Conservation (phyloP, 352 stramenopile species). For the Globisporangium canariense region DNA sequence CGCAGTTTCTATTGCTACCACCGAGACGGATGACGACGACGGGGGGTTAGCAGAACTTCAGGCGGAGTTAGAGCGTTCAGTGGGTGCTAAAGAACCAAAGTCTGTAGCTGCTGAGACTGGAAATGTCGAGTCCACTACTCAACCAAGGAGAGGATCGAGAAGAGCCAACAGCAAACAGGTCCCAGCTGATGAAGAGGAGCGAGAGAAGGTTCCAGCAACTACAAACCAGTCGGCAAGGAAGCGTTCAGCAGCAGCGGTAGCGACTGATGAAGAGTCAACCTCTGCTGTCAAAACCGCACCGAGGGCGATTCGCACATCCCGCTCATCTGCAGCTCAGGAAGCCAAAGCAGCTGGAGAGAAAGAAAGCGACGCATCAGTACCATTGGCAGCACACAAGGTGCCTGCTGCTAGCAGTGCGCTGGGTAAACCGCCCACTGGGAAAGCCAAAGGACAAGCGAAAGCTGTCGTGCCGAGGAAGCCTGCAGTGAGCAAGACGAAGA, state of each 20-base stretch:
- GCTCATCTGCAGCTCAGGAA: not conserved
- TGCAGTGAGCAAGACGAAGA: not conserved
- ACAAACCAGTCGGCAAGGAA: not conserved
- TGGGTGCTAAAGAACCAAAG: not conserved
- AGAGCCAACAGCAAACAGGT: not conserved
- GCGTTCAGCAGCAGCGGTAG: not conserved
- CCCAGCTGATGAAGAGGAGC: not conserved
- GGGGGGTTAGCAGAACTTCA: slow-evolving; percentile 29
- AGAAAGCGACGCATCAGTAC: too few relatives aligned
- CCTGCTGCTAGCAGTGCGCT: not conserved
- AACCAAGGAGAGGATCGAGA: not conserved
- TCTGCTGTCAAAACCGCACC: not conserved
- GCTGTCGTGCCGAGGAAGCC: not conserved
- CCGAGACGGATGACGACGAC: slow-evolving; percentile 23
- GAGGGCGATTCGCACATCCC: not conserved
- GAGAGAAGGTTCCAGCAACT: not conserved
- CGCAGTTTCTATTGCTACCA: slow-evolving; percentile 17
- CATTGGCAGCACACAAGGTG: not conserved
- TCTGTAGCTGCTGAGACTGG: slow-evolving; percentile 2
- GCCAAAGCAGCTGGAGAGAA: not conserved
- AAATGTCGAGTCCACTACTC: not conserved
- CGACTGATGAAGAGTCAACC: not conserved
- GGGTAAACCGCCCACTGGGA: slow-evolving; percentile 7
- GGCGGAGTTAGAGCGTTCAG: slow-evolving; percentile 22
- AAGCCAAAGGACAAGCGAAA: not conserved